Percentiles rank a stretch among this genome's conserved stretches.
phyloP scores from a whole-genome alignment of 2,329 filamentous ascomycete genomes.

The Paramyrothecium sp. region DNA sequence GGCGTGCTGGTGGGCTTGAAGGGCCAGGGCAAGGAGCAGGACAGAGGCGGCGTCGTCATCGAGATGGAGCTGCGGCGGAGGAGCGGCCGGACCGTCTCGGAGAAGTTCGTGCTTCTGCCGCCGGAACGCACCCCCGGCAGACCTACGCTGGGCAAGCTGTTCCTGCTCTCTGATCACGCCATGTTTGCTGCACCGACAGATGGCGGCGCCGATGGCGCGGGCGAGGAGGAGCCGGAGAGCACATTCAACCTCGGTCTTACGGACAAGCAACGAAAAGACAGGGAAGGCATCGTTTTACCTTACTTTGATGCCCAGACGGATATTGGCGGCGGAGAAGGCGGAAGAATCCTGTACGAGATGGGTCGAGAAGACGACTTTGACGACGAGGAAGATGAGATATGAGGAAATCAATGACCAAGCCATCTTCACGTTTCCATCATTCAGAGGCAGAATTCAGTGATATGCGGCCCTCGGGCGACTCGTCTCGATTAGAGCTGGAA shows the following conservation, averaged over 20 bases:
- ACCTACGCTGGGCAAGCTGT: conserved; percentile 32
- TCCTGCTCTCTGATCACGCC: conserved; percentile 75
- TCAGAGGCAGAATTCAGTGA: neutral
- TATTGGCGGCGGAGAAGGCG: conserved; percentile 76
- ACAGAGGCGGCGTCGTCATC: conserved; percentile 60
- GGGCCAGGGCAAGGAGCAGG: conserved; percentile 40
- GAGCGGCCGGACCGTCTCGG: conserved; percentile 74
- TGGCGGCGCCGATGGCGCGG: conserved; percentile 32
- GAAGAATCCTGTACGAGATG: conserved; percentile 95
- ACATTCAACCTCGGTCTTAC: conserved; percentile 88
- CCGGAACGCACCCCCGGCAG: conserved; percentile 6
- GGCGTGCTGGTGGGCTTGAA: conserved; percentile 71
- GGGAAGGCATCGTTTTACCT: conserved; percentile 87
- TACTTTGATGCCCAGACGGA: conserved; percentile 96
- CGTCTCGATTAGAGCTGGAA: too few relatives aligned
- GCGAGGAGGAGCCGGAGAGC: conserved; percentile 60
- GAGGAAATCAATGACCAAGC: conserved; percentile 10
- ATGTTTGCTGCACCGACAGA: conserved; percentile 54
- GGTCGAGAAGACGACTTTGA: conserved; percentile 95
- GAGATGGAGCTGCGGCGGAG: conserved; percentile 85
- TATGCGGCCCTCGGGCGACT: too few relatives aligned
- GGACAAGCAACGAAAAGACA: conserved; percentile 82
- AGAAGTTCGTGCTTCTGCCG: conserved; percentile 57
- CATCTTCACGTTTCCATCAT: too few relatives aligned
- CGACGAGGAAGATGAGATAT: conserved; percentile 92